Evolutionary conservation across 2,329 filamentous ascomycete genomes (phyloP).

Genomic region (Aureobasidium uvarum): DNA sequence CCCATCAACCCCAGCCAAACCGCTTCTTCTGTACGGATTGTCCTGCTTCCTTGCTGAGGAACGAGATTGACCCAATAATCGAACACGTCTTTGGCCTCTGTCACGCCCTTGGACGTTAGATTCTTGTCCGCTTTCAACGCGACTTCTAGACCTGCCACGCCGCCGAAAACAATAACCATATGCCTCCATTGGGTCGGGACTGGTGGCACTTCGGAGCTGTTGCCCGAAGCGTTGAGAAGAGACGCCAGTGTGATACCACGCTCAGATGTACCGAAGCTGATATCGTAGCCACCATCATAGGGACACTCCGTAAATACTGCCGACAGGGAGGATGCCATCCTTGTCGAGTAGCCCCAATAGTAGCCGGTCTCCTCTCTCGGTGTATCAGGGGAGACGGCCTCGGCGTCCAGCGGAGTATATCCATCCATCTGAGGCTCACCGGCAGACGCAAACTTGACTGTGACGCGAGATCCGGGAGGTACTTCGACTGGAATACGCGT

Average conservation of each 20-base stretch:
- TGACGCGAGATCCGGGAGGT: conserved; percentile 69
- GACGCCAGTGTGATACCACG: conserved; percentile 52
- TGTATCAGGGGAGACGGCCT: conserved; percentile 64
- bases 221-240: conserved; percentile 33
- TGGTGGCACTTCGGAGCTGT: conserved; percentile 50
- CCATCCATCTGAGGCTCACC: conserved; percentile 38
- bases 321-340: conserved; percentile 65
- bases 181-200: conserved; percentile 54
- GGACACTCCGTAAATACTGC: conserved; percentile 73
- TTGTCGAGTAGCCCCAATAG: conserved; percentile 80
- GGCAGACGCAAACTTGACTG: conserved; percentile 60
- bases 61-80: conserved; percentile 82
- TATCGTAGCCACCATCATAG: conserved; percentile 74
- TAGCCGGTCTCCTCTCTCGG: conserved; percentile 75
- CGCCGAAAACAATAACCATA: conserved; percentile 75
- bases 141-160: conserved; percentile 74
- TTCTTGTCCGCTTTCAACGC: conserved; percentile 64
- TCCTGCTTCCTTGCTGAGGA: conserved; percentile 76
- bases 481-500: conserved; percentile 60
- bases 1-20: conserved; percentile 72
- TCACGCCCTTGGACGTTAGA: conserved; percentile 61
- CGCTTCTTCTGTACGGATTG: conserved; percentile 81
- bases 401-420: conserved; percentile 43
- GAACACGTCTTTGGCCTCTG: conserved; percentile 67
- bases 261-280: conserved; percentile 81